Base-by-base conservation (phyloP, 108 stramenopile species). In the Parmales sp. region DNA sequence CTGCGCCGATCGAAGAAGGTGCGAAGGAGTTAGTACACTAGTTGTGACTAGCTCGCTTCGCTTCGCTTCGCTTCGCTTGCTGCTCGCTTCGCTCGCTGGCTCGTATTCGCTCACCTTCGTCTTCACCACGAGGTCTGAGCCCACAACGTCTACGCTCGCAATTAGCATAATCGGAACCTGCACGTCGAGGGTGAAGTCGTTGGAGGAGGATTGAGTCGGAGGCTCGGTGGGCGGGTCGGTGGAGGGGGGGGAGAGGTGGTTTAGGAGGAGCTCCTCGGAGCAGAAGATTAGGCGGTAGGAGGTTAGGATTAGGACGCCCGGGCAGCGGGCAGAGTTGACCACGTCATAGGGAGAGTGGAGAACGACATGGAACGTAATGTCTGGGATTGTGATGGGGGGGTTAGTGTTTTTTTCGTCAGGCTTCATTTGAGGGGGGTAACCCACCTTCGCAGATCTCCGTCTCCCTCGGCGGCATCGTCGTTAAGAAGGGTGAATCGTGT, bases 81-180 rank as follows among this genome's bases (percentile, higher is more conserved):
- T n/a, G n/a, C n/a, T n/a, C n/a, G n/a, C n/a, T n/a, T n/a, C n/a
- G n/a, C n/a, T n/a, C n/a, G n/a, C n/a, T n/a, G n/a, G n/a, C n/a
- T n/a, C n/a, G n/a, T n/a, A n/a, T n/a, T n/a, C n/a, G n/a, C n/a
- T n/a, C n/a, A n/a, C 54, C 54, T 60, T 60, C 31, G 54, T 60
- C 54, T 60, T 60, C 31, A 60, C 36, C 2, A 60, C 13, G 0
- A 60, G 28, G 28, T 60, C 54, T 1, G 5, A 19, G 6, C 31
- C 16, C 2, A 28, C 54, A 3, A 60, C 26, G 3, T 34, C 54
- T 4, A 34, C 29, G 31, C 9, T 5, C 54, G n/a, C 26, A 4
- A 60, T 16, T 34, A 60, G 29, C 54, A 60, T 60, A 13, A 60
- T 60, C n/a, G 54, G 54, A 11, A 60, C 54, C 54, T 60, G 29